Conservation (phyloP, 2,329 filamentous ascomycete species). For the Proliferodiscus dingleyae region DNA sequence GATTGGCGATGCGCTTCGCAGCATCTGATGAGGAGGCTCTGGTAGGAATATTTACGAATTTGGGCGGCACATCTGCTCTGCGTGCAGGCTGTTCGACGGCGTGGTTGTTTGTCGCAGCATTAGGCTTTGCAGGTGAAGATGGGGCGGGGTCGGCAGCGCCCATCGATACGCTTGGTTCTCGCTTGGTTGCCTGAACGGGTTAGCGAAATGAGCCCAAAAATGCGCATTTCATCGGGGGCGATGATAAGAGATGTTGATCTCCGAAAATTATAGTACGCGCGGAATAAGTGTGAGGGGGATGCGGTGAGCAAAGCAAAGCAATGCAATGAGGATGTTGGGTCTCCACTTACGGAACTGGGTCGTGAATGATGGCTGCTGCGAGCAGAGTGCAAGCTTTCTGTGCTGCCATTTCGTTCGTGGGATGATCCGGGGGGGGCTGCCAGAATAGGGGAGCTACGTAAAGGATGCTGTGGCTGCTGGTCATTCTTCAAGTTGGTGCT, state of each 20-base stretch:
- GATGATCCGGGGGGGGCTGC: slow-evolving; percentile 23
- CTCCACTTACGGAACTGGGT: slow-evolving; percentile 63
- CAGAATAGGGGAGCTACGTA: slow-evolving; percentile 30
- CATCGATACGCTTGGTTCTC: slow-evolving; percentile 44
- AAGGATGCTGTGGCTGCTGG: slow-evolving; percentile 28
- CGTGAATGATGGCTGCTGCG: slow-evolving; percentile 52
- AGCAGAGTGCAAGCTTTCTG: slow-evolving; percentile 58
- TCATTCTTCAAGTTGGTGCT: slow-evolving; percentile 29
- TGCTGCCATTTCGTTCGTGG: slow-evolving; percentile 48
- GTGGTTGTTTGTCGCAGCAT: slow-evolving; percentile 17
- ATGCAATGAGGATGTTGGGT: slow-evolving; percentile 10
- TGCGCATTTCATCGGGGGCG: slow-evolving; percentile 17
- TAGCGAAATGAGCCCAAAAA: slow-evolving; percentile 23
- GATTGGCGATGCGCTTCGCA: slow-evolving; percentile 61
- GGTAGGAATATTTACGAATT: slow-evolving; percentile 53
- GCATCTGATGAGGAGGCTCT: slow-evolving; percentile 54
- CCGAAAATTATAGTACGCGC: neutral
- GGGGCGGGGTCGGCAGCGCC: slow-evolving; percentile 40
- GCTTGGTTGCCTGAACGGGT: slow-evolving; percentile 53
- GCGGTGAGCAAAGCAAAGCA: slow-evolving; percentile 8
- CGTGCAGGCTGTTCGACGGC: slow-evolving; percentile 41
- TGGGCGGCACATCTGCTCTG: slow-evolving; percentile 50
- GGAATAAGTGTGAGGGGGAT: neutral
- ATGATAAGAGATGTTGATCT: slow-evolving; percentile 25
- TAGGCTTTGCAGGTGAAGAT: slow-evolving; percentile 22